A percentile compares a stretch with the other conserved stretches of the same genome.
Conservation (phyloP, 805 yeast species). For the Jamesozyma hellenica region DNA sequence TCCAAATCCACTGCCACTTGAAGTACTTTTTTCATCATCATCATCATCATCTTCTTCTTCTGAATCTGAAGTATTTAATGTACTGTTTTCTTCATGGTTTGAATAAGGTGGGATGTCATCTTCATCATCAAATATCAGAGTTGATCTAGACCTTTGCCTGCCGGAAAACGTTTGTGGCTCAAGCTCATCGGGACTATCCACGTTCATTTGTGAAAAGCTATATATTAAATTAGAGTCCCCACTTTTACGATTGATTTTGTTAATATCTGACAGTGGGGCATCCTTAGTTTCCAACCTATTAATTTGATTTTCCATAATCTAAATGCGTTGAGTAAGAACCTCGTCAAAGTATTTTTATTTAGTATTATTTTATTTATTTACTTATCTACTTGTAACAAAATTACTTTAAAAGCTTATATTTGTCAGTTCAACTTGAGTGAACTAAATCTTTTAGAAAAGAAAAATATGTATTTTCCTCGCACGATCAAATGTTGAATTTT, state of each 20-base stretch:
- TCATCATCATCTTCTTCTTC: conserved; percentile 6
- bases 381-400: too few species aligned
- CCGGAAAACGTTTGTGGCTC: conserved; percentile 29
- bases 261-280: conserved; percentile 22
- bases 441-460: too few species aligned
- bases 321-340: too few species aligned
- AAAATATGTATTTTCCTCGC: too few species aligned
- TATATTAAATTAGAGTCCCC: conserved; percentile 15
- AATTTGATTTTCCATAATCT: neutral
- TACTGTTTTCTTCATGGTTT: conserved; percentile 21
- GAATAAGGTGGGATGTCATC: conserved; percentile 39
- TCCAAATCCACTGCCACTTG: conserved; percentile 17
- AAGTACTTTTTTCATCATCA: neutral
- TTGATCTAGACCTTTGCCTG: conserved; percentile 43
- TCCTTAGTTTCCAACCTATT: conserved; percentile 13
- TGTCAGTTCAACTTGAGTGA: too few species aligned
- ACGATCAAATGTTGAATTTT: too few species aligned
- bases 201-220: conserved; percentile 28
- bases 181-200: conserved; percentile 22
- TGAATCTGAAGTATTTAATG: conserved; percentile 10
- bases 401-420: too few species aligned
- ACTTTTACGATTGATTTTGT: conserved; percentile 10
- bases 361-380: too few species aligned
- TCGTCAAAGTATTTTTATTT: too few species aligned
- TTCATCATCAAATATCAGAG: conserved; percentile 58